These are phyloP conservation scores for Psilocybe subaeruginosa DNA, from an alignment of 768 basidiomycete genomes.

Conservation along the genomic window DNA sequence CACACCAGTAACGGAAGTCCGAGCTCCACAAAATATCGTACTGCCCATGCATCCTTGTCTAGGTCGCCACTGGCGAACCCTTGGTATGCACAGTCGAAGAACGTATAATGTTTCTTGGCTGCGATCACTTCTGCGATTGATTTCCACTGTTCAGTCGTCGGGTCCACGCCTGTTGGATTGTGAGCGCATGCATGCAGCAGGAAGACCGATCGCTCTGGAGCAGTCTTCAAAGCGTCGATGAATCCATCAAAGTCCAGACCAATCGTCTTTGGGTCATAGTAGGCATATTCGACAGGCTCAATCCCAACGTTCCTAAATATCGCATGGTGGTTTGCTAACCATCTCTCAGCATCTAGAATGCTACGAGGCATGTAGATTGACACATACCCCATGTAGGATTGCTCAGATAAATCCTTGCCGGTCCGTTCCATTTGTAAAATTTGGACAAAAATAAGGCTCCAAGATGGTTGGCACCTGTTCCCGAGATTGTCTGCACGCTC, in stretches of 20 bases:
- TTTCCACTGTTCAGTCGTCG: constrained; percentile 86
- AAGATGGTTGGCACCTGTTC: constrained; percentile 95
- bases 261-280: constrained; percentile 91
- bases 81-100: constrained; percentile 97
- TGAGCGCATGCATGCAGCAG: constrained; percentile 94
- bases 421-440: constrained; percentile 76
- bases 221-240: constrained; percentile 57
- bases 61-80: constrained; percentile 95
- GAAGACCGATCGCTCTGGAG: constrained; percentile 81
- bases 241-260: constrained; percentile 82
- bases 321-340: constrained; percentile 81
- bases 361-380: constrained; percentile 1
- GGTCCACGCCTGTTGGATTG: constrained; percentile 97
- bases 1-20: constrained; percentile 83
- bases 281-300: constrained; percentile 86
- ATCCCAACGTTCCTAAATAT: constrained; percentile 93
- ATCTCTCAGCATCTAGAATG: constrained; percentile 5
- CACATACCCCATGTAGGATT: constrained; percentile 92
- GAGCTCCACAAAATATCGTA: constrained; percentile 81
- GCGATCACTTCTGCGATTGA: constrained; percentile 73
- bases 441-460: constrained; percentile 84
- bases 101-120: constrained; percentile 78
- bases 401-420: constrained; percentile 80
- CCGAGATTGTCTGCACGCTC: constrained; percentile 92
- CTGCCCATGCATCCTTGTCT: constrained; percentile 90